Evolutionary conservation across 768 basidiomycete species (phyloP).

Genomic region (Agrocybe praecox): DNA sequence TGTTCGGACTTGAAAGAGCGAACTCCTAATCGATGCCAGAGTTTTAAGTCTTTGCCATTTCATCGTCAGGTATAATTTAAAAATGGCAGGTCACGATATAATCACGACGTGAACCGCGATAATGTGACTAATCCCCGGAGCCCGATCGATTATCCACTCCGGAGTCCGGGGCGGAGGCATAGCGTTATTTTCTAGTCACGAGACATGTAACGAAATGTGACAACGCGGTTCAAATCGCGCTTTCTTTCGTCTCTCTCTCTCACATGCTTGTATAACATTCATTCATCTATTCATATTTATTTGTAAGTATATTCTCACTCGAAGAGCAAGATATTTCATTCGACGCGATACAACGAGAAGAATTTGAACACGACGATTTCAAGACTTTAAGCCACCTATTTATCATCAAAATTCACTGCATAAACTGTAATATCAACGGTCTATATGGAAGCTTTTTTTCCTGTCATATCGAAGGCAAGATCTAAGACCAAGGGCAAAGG

Average conservation of each 20-base stretch:
- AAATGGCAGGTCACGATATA: conserved; percentile 1
- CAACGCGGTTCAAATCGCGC: background rate
- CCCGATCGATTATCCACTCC: background rate
- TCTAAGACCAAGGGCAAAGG: background rate
- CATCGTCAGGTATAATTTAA: conserved; percentile 17
- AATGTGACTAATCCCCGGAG: background rate
- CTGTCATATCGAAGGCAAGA: conserved; percentile 13
- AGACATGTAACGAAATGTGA: background rate
- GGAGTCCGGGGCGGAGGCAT: background rate
- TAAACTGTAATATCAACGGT: background rate
- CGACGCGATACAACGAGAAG: background rate
- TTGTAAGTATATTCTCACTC: background rate
- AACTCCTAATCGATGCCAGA: conserved; percentile 26
- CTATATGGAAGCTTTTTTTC: conserved; percentile 21
- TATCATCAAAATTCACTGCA: background rate
- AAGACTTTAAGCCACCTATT: background rate
- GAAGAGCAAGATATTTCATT: background rate
- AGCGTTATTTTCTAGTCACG: background rate
- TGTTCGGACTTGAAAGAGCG: conserved; percentile 15
- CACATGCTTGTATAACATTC: background rate
- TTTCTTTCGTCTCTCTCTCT: background rate
- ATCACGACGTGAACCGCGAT: conserved; percentile 4
- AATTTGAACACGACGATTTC: background rate
- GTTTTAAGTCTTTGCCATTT: conserved; percentile 23
- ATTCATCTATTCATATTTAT: background rate